phyloP scores from a whole-genome alignment of 2,329 filamentous ascomycete species.

The Colletotrichum paranaense region DNA sequence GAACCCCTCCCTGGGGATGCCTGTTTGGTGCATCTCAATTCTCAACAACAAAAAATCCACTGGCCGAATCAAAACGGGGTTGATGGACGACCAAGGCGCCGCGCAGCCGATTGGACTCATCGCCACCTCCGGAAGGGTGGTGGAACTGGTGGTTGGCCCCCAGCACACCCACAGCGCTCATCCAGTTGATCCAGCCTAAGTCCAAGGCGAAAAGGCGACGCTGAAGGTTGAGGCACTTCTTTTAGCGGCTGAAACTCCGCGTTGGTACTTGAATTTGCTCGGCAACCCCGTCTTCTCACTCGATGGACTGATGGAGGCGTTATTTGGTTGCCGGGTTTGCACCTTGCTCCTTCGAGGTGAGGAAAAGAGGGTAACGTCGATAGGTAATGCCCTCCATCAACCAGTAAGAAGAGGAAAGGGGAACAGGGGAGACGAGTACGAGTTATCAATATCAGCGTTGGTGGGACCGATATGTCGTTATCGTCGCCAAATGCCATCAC shows the following conservation, averaged over 20 bases:
- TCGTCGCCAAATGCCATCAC: constrained; percentile 33
- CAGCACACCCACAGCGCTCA: not conserved
- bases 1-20: not conserved
- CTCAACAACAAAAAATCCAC: constrained; percentile 29
- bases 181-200: not conserved
- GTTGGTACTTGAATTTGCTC: not conserved
- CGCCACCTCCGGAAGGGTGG: constrained; percentile 14
- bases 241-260: constrained; percentile 9
- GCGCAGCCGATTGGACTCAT: not conserved
- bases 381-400: not conserved
- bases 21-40: constrained; percentile 20
- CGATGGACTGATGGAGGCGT: not conserved
- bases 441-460: constrained; percentile 1
- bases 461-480: constrained; percentile 31
- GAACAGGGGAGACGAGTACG: constrained; percentile 22
- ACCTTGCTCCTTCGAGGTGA: constrained; percentile 13
- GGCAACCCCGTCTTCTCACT: constrained; percentile 18
- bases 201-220: constrained; percentile 13
- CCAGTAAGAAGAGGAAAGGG: constrained; percentile 12
- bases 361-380: constrained; percentile 7
- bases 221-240: constrained; percentile 27
- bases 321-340: not conserved
- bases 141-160: constrained; percentile 4
- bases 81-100: not conserved
- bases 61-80: constrained; percentile 15